Evolutionary conservation across 495 filamentous ascomycete species (phyloP), one percentile per base, ranked within the genome.

Genomic region (Penicillium macrosclerotiorum): DNA sequence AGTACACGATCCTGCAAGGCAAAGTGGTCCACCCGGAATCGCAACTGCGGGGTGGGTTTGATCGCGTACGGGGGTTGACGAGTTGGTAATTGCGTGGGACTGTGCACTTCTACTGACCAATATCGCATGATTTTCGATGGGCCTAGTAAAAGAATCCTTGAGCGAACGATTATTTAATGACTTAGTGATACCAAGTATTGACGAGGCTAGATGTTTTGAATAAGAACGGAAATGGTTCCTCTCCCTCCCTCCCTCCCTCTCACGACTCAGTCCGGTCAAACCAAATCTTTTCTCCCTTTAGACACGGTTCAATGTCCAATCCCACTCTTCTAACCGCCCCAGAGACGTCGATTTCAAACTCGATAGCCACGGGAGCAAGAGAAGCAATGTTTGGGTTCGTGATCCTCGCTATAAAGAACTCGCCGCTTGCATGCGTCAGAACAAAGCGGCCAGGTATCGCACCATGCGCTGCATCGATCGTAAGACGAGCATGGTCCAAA

Each of bases 1-100:
- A 84, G 57, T 93, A 85, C 56, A 96, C 93, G 0, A 74, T 98
- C 0, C 54, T 96, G 51, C 81, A 96, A 70, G 93, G 93, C 1
- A 96, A 95, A 71, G 85, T 97, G 14, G 83, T 96, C 26, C 89
- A 96, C 72, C 86, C 89, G 1, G 84, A 86, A 52, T 73, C 77
- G 23, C 90, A 95, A 77, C 55, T 98, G 47, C 68, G 92, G 27
- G 93, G 90, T 8, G 93, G 93, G 4, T 98, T 96, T 70, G 90
- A 98, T 72, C 69, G 88, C 29, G 62, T 54, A 23, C 85, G 73
- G 54, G 86, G 86, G 22, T 46, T 93, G 63, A 82, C 88, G 59
- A 96, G 93, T 70, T 98, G 93, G 93, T 98, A 37, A 62, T 55
- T n/a, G n/a, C n/a, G n/a, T n/a, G n/a, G n/a, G n/a, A n/a, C n/a